A percentile compares a stretch with the other conserved stretches of the same genome.
phyloP scores from a whole-genome alignment of 208 protist genomes.

The Trypanosoma vivax region DNA sequence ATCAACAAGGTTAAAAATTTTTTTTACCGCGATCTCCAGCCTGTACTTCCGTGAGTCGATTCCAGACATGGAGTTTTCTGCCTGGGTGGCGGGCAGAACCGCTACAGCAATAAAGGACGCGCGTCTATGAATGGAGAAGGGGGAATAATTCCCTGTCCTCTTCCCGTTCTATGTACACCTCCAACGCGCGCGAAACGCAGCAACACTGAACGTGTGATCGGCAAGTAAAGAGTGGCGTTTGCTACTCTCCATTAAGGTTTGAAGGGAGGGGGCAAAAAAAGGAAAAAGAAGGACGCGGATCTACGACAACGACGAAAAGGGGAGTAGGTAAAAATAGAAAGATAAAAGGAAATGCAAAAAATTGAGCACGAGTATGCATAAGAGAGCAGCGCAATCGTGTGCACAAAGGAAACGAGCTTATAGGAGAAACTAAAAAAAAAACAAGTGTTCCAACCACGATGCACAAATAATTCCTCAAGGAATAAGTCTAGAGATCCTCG shows the following conservation, averaged over 20 bases:
- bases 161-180: not conserved
- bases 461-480: not conserved
- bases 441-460: not conserved
- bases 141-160: not conserved
- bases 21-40: slow-evolving; percentile 66
- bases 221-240: not conserved
- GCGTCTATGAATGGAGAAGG: too few relatives aligned
- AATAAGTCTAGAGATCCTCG: slow-evolving; percentile 42
- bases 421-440: not conserved
- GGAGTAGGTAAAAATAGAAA: slow-evolving; percentile 2
- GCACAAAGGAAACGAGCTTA: not conserved
- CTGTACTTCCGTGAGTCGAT: slow-evolving; percentile 27
- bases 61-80: not conserved
- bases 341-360: not conserved
- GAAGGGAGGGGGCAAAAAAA: not conserved
- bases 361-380: not conserved
- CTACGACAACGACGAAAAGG: not conserved
- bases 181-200: not conserved
- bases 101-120: too few relatives aligned
- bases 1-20: slow-evolving; percentile 37
- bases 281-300: not conserved
- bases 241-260: too few relatives aligned
- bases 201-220: not conserved
- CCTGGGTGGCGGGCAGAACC: too few relatives aligned
- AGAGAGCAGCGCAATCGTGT: not conserved